phyloP scores from a whole-genome alignment of 306 rosid genomes.

The Quercus robur region DNA sequence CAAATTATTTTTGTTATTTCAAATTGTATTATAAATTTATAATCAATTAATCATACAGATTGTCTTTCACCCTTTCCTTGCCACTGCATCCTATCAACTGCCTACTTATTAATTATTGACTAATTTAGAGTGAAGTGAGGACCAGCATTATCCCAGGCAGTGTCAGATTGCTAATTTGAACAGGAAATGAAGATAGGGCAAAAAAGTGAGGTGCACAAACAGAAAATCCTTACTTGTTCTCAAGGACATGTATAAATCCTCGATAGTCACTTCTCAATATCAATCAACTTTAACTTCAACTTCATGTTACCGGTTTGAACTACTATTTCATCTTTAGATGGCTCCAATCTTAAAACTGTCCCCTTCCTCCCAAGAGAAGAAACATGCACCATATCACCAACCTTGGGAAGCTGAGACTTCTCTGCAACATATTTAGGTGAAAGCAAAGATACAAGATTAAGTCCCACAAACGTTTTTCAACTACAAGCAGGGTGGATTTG shows the following conservation, averaged over 20 bases:
- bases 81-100: neutral
- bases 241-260: constrained; percentile 20
- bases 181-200: neutral
- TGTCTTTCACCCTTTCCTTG: neutral
- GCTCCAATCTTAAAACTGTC: constrained; percentile 59
- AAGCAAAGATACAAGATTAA: constrained; percentile 11
- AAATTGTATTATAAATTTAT: neutral
- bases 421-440: constrained; percentile 46
- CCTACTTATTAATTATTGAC: neutral
- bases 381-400: constrained; percentile 67
- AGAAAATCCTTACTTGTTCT: neutral
- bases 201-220: neutral
- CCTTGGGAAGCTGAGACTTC: constrained; percentile 55
- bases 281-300: constrained; percentile 66
- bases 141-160: neutral
- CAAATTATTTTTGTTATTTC: neutral
- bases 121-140: neutral
- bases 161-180: constrained; percentile 2
- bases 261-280: constrained; percentile 42
- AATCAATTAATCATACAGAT: neutral
- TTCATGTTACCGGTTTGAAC: constrained; percentile 88
- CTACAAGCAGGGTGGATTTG: neutral
- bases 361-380: constrained; percentile 73
- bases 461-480: neutral
- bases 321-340: constrained; percentile 66